Conservation (phyloP, 2,329 filamentous ascomycete genomes). For the Daldinia sp. region DNA sequence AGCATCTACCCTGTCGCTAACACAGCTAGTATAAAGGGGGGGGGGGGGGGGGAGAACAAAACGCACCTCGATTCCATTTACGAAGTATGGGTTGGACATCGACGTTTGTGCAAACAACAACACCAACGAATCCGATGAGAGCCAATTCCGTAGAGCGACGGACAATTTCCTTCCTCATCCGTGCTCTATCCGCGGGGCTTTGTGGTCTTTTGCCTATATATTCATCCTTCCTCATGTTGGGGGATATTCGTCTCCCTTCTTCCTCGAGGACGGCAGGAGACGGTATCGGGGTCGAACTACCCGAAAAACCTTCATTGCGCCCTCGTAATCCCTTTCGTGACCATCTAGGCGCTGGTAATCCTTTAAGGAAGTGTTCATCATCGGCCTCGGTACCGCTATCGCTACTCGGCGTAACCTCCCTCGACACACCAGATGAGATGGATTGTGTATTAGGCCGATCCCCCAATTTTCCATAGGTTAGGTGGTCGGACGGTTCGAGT, state of each 20-base stretch:
- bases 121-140: slow-evolving; percentile 59
- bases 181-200: slow-evolving; percentile 47
- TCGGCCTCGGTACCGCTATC: slow-evolving; percentile 96
- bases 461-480: slow-evolving; percentile 35
- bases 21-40: slow-evolving; percentile 33
- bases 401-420: slow-evolving; percentile 70
- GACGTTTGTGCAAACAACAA: slow-evolving; percentile 57
- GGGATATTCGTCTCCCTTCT: slow-evolving; percentile 43
- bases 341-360: slow-evolving; percentile 81
- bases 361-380: slow-evolving; percentile 88
- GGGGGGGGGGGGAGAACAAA: neutral
- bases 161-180: slow-evolving; percentile 59
- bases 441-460: slow-evolving; percentile 35
- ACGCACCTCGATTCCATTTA: slow-evolving; percentile 59
- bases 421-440: slow-evolving; percentile 46
- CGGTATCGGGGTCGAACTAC: slow-evolving; percentile 62
- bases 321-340: slow-evolving; percentile 81
- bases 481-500: slow-evolving; percentile 58
- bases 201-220: slow-evolving; percentile 40
- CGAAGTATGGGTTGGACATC: slow-evolving; percentile 56
- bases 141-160: slow-evolving; percentile 62
- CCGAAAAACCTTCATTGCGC: slow-evolving; percentile 62
- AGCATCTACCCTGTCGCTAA: neutral
- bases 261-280: slow-evolving; percentile 58
- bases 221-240: slow-evolving; percentile 38